Evolutionary conservation across 495 filamentous ascomycete species (phyloP), one percentile per base, ranked within the genome.

Genomic region (Annulohypoxylon moriforme): DNA sequence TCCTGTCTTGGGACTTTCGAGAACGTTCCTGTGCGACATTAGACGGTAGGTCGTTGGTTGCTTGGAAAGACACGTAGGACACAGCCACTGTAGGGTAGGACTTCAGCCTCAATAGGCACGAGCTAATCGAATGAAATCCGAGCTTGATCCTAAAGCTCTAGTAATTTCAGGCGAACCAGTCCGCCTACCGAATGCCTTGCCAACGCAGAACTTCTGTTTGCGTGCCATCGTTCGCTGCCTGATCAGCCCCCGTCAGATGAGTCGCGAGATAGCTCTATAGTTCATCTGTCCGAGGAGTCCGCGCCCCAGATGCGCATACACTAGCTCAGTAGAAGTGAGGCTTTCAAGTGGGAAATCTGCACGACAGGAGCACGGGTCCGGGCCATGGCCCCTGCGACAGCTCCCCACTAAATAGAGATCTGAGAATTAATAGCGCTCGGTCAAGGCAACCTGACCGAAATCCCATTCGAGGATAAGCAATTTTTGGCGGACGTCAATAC

Each of bases 141-240:
- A 58, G 67, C 52, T 59, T 49, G 34, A 31, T 27, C 20, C 31
- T 44, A n/a, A 49, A 56, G 34, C 53, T 60, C 33, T 60, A 44
- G 40, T 6, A 18, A 18, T 44, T 49, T 58, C 52, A 73, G 71
- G 62, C 67, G 44, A 60, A 50, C 62, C 14, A 59, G 71, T 67
- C 44, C 71, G 71, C 71, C 67, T 53, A 62, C 57, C 14, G 67
- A 64, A 61, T 69, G 71, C 71, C 71, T 74, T 74, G 71, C 67
- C 67, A 69, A 16, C 67, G 62, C 61, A 74, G 36, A 46, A 14
- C 38, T 42, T 38, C 57, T 53, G 67, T 65, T 74, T 59, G 71
- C 62, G 63, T 70, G 31, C 31, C 20, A n/a, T n/a, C n/a, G 31
- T 65, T 61, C 38, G 56, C 50, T 70, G 67, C 62, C 67, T 64